Evolutionary conservation across 768 basidiomycete genomes (phyloP), one percentile per base, ranked within the genome.

Genomic region (Macrocybe gigantea): DNA sequence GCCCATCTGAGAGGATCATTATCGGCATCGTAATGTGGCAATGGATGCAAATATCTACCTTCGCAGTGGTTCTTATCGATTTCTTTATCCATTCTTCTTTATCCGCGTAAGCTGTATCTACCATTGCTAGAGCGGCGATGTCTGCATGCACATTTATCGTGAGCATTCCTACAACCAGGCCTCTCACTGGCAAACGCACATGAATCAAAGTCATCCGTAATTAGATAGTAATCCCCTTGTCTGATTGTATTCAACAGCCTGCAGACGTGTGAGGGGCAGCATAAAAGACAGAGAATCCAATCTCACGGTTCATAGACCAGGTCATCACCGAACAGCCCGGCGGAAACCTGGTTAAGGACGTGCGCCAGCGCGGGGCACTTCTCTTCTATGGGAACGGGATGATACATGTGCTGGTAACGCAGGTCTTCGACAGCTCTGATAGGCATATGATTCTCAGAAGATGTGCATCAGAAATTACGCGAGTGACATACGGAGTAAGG

Each of bases 151-250:
- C 22, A 22, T 22, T 31, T 34, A 41, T 39, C 9, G 45, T 39
- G n/a, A 14, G 31, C 22, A 8, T 13, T 33, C 11, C 55, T 12
- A 41, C 15, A 54, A 47, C 30, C 7, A 13, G 30, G 40, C 41
- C 12, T n/a, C 6, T 13, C 38, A 31, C 15, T 1, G 15, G 5
- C 37, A 9, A 35, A 69, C 83, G 52, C 43, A 93, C 83, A 95
- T 7, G 91, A 93, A 54, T 93, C 88, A 60, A 97, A 98, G 70
- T 98, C 94, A 60, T 98, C 93, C 0, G 89, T 82, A 48, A 95
- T 61, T 43, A 93, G 74, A 63, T 89, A 90, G 63, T 85, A 80
- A 53, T 93, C 88, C 38, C 78, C 76, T 57, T 88, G 80, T 36
- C 82, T 73, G 56, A 90, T 79, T 13, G 86, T 91, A 64, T 86